Evolutionary conservation across 177 flowering plant genomes (phyloP).

Genomic region (Vitis hybrid): DNA sequence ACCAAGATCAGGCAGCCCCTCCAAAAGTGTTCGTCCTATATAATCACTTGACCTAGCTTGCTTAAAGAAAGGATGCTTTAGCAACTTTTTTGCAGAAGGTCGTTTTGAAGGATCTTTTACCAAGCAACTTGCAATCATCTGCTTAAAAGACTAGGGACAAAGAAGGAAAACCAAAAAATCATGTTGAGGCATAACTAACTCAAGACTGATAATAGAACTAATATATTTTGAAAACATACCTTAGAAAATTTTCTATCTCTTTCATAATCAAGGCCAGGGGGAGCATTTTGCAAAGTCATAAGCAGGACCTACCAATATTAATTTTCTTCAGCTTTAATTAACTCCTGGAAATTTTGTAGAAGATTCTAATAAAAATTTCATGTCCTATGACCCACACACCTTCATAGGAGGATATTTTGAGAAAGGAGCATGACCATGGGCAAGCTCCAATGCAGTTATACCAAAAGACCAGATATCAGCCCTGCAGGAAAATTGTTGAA

Average conservation of each 20-base stretch:
- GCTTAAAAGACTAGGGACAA: conserved; percentile 81
- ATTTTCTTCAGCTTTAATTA: conserved; percentile 13
- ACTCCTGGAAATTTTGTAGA: not conserved
- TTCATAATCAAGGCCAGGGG: conserved; percentile 91
- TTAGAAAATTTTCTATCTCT: conserved; percentile 85
- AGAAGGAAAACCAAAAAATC: conserved; percentile 9
- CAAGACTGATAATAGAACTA: not conserved
- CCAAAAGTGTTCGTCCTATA: conserved; percentile 65
- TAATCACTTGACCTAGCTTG: conserved; percentile 90
- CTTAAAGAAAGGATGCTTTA: conserved; percentile 86
- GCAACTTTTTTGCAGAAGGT: conserved; percentile 79
- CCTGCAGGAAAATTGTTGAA: conserved; percentile 42
- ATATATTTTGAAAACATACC: conserved; percentile 38
- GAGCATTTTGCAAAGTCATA: conserved; percentile 98
- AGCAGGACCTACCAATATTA: conserved; percentile 64
- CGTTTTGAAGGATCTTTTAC: conserved; percentile 92
- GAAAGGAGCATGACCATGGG: conserved; percentile 99
- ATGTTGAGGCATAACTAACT: not conserved
- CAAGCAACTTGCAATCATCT: conserved; percentile 95
- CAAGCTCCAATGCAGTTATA: conserved; percentile 95
- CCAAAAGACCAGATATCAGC: conserved; percentile 99
- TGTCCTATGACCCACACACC: conserved; percentile 33
- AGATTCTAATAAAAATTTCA: not conserved
- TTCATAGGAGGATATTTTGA: conserved; percentile 99
- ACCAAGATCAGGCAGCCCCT: conserved; percentile 86